Evolutionary conservation across 306 rosid genomes (phyloP).

Genomic region (Urtica urens): DNA sequence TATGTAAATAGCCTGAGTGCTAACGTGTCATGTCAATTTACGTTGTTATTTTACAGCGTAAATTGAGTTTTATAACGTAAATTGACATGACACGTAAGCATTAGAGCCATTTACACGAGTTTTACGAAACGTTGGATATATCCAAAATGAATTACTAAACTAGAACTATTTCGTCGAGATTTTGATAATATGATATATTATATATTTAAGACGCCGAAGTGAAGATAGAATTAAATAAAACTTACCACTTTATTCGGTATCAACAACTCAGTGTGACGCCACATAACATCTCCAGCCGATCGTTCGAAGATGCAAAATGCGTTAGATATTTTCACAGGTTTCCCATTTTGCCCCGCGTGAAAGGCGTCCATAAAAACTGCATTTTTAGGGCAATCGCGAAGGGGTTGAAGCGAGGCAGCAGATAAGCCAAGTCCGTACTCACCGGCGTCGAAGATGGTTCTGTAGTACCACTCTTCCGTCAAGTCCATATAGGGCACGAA

Average conservation of each 20-base stretch:
- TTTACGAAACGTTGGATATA: too few relatives aligned
- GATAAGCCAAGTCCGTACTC: slow-evolving; percentile 43
- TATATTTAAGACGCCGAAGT: too few relatives aligned
- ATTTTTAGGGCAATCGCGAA: slow-evolving; percentile 40
- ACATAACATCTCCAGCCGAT: slow-evolving; percentile 40
- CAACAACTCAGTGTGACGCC: slow-evolving; percentile 49
- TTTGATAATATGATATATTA: too few relatives aligned
- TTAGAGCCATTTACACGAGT: too few relatives aligned
- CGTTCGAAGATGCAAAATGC: slow-evolving; percentile 44
- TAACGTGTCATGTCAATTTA: too few relatives aligned
- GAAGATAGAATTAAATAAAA: neutral
- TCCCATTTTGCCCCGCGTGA: slow-evolving; percentile 26
- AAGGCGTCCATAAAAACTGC: slow-evolving; percentile 43
- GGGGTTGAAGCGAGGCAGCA: slow-evolving; percentile 32
- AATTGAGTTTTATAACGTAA: too few relatives aligned
- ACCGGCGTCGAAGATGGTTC: slow-evolving; percentile 36
- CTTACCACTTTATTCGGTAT: slow-evolving; percentile 27
- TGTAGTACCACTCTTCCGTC: slow-evolving; percentile 45
- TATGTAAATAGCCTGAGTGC: too few relatives aligned
- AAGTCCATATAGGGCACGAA: slow-evolving; percentile 52
- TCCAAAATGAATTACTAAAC: too few relatives aligned
- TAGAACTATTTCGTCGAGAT: too few relatives aligned
- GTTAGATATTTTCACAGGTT: slow-evolving; percentile 30
- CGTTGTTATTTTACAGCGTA: too few relatives aligned
- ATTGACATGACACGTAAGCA: too few relatives aligned